These are phyloP conservation scores for Cryptococcus floricola DNA, from an alignment of 1,284 basidiomycete genomes.

Conservation along the genomic window DNA sequence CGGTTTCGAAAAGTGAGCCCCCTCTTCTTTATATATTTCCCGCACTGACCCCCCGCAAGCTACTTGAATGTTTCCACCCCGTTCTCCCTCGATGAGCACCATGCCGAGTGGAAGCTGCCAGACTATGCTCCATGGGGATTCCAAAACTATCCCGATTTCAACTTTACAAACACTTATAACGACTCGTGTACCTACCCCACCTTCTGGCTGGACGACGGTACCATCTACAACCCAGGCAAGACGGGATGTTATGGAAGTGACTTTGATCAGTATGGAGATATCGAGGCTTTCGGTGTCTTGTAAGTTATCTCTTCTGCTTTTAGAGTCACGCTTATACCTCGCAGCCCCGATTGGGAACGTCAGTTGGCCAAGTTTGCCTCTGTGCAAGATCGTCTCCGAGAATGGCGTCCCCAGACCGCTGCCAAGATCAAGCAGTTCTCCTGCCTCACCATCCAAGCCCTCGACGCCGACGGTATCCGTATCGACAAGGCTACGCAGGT, in stretches of 20 bases:
- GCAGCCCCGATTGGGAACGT: conserved; percentile 62
- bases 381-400: conserved; percentile 85
- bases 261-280: conserved; percentile 90
- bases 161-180: conserved; percentile 58
- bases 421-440: conserved; percentile 69
- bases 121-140: conserved; percentile 77
- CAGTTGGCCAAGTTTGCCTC: conserved; percentile 89
- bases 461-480: conserved; percentile 87
- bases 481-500: conserved; percentile 91
- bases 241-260: conserved; percentile 73
- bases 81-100: conserved; percentile 70
- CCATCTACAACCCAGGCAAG: conserved; percentile 56
- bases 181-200: conserved; percentile 66
- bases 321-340: no score
- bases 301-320: conserved; percentile 11
- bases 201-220: conserved; percentile 73
- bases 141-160: conserved; percentile 74
- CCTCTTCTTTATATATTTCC: background rate
- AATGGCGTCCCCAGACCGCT: conserved; percentile 76
- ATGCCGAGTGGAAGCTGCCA: conserved; percentile 70
- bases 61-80: conserved; percentile 73
- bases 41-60: conserved; percentile 47
- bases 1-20: conserved; percentile 67
- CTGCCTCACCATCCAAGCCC: conserved; percentile 76
- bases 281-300: conserved; percentile 95